These are phyloP conservation scores for Byssoonygena ceratinophila DNA, from an alignment of 2,329 filamentous ascomycete species.

Conservation along the genomic window DNA sequence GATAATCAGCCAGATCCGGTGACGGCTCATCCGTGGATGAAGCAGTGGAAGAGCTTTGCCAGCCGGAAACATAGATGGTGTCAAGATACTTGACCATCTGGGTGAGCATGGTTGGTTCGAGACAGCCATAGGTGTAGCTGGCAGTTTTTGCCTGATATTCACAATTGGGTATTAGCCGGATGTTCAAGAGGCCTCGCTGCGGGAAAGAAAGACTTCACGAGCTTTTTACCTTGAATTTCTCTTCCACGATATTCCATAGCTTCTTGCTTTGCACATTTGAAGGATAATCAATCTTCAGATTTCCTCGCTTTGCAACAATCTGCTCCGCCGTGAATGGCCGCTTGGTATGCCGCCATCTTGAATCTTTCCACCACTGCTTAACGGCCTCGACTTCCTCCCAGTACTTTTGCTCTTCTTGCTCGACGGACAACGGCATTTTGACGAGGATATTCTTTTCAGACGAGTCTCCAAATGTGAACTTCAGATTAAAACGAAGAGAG, in stretches of 20 bases:
- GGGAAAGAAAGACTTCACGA: too few relatives aligned
- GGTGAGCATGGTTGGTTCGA: slow-evolving; percentile 96
- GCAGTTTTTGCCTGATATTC: slow-evolving; percentile 60
- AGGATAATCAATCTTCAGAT: slow-evolving; percentile 80
- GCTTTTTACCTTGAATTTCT: slow-evolving; percentile 70
- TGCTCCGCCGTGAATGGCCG: slow-evolving; percentile 91
- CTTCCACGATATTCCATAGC: slow-evolving; percentile 81
- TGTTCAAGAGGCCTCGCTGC: background rate
- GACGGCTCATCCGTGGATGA: slow-evolving; percentile 92
- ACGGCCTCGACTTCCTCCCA: slow-evolving; percentile 74
- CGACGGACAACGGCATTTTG: slow-evolving; percentile 35
- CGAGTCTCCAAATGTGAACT: background rate
- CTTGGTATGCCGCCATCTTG: slow-evolving; percentile 86
- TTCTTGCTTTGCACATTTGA: slow-evolving; percentile 87
- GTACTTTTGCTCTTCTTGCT: slow-evolving; percentile 64
- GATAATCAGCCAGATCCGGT: slow-evolving; percentile 95
- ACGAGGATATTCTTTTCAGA: slow-evolving; percentile 12
- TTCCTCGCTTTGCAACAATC: slow-evolving; percentile 91
- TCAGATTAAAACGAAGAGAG: slow-evolving; percentile 14
- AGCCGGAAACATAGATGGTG: slow-evolving; percentile 96
- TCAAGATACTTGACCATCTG: slow-evolving; percentile 99
- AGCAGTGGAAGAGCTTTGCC: slow-evolving; percentile 96
- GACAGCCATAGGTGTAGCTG: slow-evolving; percentile 91
- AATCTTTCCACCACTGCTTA: slow-evolving; percentile 87
- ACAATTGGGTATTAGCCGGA: background rate